A percentile compares a stretch with the other conserved stretches of the same genome.
Evolutionary conservation across 495 filamentous ascomycete genomes (phyloP).

Genomic region (Cercophora samala): DNA sequence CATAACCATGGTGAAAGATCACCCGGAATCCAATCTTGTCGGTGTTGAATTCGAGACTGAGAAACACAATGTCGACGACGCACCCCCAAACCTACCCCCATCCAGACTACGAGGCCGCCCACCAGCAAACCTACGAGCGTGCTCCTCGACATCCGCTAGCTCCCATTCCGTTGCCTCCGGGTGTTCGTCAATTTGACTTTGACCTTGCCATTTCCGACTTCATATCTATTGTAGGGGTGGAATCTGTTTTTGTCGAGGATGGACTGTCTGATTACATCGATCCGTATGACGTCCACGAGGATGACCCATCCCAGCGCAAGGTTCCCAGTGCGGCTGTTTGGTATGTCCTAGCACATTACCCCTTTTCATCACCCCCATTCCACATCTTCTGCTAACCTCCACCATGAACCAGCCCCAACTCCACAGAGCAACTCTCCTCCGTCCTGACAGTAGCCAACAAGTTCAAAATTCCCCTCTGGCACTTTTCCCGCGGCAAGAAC

Average conservation of each 20-base stretch:
- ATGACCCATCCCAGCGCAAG: conserved; percentile 29
- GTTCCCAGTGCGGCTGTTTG: conserved; percentile 45
- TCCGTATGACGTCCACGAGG: conserved; percentile 42
- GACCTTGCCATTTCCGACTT: conserved; percentile 31
- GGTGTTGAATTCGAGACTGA: background rate
- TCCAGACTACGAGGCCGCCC: conserved; percentile 28
- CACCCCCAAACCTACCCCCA: conserved; percentile 27
- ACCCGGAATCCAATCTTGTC: background rate
- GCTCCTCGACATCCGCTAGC: conserved; percentile 23
- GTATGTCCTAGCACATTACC: conserved; percentile 14
- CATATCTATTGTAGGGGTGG: conserved; percentile 28
- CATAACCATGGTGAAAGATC: background rate
- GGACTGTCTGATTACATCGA: conserved; percentile 45
- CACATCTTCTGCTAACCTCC: background rate
- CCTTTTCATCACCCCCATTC: background rate
- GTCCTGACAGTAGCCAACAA: conserved; percentile 44
- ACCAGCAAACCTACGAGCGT: conserved; percentile 27
- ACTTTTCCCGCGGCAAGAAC: conserved; percentile 53
- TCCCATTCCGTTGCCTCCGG: conserved; percentile 39
- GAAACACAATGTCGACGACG: conserved; percentile 23
- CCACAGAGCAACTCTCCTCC: conserved; percentile 41
- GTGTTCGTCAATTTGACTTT: conserved; percentile 35
- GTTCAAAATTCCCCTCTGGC: conserved; percentile 49
- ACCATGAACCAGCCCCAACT: conserved; percentile 28
- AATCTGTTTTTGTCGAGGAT: conserved; percentile 36